Percentiles rank a stretch among this genome's conserved stretches.
Conservation (phyloP, 371 early-diverging fungal species). For the Mortierella sp. region DNA sequence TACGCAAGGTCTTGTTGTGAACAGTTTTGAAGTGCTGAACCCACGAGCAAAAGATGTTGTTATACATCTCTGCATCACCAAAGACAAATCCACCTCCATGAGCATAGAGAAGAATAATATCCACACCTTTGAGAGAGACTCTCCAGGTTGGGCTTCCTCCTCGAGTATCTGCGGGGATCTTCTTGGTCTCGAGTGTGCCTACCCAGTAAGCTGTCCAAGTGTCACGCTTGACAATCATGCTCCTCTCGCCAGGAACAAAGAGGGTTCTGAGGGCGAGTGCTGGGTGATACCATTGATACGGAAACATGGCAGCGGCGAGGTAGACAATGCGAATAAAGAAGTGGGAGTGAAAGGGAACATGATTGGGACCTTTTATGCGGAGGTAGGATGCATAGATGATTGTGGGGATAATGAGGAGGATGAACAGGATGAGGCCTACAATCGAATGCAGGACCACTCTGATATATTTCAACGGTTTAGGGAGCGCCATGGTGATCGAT, state of each 20-base stretch:
- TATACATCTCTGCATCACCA: conserved; percentile 58
- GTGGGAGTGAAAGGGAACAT: conserved; percentile 50
- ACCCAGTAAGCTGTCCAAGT: conserved; percentile 55
- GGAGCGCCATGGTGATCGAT: conserved; percentile 34
- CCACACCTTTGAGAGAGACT: conserved; percentile 54
- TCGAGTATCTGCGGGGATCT: conserved; percentile 54
- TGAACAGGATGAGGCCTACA: conserved; percentile 40
- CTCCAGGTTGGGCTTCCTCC: conserved; percentile 53
- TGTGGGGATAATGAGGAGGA: conserved; percentile 45
- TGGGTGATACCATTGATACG: conserved; percentile 53
- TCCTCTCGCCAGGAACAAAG: conserved; percentile 44
- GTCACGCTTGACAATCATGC: conserved; percentile 54
- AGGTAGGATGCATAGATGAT: conserved; percentile 32
- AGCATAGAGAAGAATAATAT: conserved; percentile 53
- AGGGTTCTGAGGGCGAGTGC: conserved; percentile 37
- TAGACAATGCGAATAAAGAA: conserved; percentile 49
- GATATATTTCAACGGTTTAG: conserved; percentile 52
- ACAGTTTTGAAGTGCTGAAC: conserved; percentile 53
- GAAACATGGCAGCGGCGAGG: conserved; percentile 55
- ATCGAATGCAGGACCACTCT: conserved; percentile 34
- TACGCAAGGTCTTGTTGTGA: conserved; percentile 52
- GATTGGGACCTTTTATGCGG: conserved; percentile 30
- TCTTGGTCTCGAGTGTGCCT: conserved; percentile 53
- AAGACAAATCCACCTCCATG: conserved; percentile 57
- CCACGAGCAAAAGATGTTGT: conserved; percentile 57